Evolutionary conservation across 306 rosid genomes (phyloP).

Genomic region (Sindora glabra): DNA sequence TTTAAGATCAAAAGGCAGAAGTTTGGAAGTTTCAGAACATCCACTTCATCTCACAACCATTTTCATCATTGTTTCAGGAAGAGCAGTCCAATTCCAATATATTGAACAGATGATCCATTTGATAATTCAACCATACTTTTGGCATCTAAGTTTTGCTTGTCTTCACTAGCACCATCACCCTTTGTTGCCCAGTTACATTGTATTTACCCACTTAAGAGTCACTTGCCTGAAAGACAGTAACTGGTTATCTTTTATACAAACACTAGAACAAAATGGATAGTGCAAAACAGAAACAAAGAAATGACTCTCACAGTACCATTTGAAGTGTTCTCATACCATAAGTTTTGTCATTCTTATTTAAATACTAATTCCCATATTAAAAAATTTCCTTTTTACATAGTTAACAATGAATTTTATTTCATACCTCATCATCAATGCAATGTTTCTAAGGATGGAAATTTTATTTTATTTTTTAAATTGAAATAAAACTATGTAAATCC

Average conservation of each 20-base stretch:
- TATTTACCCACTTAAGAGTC: constrained; percentile 96
- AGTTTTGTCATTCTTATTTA: neutral
- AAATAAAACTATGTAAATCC: neutral
- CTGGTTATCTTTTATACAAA: neutral
- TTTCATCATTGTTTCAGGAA: neutral
- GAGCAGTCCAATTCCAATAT: neutral
- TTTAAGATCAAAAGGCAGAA: neutral
- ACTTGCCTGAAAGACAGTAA: constrained; percentile 53
- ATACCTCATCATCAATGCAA: too few relatives aligned
- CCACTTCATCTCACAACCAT: neutral
- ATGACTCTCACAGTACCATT: neutral
- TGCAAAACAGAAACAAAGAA: neutral
- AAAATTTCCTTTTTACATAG: neutral
- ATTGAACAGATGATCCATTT: constrained; percentile 86
- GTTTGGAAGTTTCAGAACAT: neutral
- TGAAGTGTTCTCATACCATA: neutral
- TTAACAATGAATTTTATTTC: too few relatives aligned
- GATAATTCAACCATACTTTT: constrained; percentile 87
- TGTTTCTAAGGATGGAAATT: too few relatives aligned
- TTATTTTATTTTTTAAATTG: neutral
- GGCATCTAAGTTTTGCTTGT: constrained; percentile 66
- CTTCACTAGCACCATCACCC: constrained; percentile 78
- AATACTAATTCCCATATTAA: neutral
- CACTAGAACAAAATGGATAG: neutral
- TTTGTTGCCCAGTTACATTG: constrained; percentile 98